A percentile compares a stretch with the other conserved stretches of the same genome.
Conservation (phyloP, 768 basidiomycete species). For the Rhodotorula sphaerocarpa region DNA sequence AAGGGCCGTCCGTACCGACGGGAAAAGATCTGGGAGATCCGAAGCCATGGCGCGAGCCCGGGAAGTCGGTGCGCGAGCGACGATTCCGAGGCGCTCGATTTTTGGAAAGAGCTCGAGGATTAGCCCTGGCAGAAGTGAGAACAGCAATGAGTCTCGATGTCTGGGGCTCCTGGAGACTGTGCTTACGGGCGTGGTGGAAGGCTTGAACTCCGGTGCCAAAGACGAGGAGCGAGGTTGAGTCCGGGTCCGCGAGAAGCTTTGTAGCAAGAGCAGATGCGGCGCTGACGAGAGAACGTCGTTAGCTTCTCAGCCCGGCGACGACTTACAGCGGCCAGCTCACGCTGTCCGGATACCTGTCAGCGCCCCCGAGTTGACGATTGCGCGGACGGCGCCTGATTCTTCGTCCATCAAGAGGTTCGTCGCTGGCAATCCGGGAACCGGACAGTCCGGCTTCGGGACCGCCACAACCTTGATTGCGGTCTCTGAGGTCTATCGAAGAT, state of each 20-base stretch:
- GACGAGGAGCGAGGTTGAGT: slow-evolving; percentile 10
- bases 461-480: slow-evolving; percentile 36
- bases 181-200: slow-evolving; percentile 26
- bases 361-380: slow-evolving; percentile 30
- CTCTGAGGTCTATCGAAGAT: slow-evolving; percentile 3
- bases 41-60: slow-evolving; percentile 16
- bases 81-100: slow-evolving; percentile 8
- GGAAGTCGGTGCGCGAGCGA: slow-evolving; percentile 5
- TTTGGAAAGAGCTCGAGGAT: slow-evolving; percentile 34
- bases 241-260: slow-evolving; percentile 8
- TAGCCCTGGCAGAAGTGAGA: slow-evolving; percentile 16
- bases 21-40: slow-evolving; percentile 2
- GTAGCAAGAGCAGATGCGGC: slow-evolving; percentile 30
- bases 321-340: not conserved
- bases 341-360: slow-evolving; percentile 40
- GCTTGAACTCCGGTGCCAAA: slow-evolving; percentile 35
- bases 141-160: not conserved
- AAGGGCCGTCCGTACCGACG: too few species aligned
- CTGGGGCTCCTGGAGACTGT: not conserved
- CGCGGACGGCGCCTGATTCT: slow-evolving; percentile 16
- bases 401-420: slow-evolving; percentile 36
- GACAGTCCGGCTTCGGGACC: slow-evolving; percentile 23
- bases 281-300: not conserved
- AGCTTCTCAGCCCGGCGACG: too few species aligned
- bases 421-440: slow-evolving; percentile 28